These are phyloP conservation scores for Penicillium sp. DNA, from an alignment of 2,329 filamentous ascomycete species.

Conservation along the genomic window DNA sequence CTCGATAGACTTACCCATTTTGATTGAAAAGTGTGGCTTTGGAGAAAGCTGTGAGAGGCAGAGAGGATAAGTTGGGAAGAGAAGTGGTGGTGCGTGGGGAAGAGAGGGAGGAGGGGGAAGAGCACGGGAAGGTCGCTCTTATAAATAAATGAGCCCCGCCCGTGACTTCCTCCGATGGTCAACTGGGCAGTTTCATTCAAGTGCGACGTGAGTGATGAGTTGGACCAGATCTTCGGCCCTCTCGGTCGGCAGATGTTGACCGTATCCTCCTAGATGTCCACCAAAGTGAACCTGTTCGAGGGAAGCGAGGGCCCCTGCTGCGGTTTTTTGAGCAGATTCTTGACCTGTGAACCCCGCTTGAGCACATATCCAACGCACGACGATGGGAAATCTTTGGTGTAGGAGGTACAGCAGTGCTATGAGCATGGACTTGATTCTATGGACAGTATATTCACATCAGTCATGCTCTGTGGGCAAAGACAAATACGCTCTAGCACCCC, in stretches of 20 bases:
- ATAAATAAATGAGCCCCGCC: slow-evolving; percentile 9
- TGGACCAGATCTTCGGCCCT: no score
- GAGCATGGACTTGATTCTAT: neutral
- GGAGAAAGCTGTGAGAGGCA: neutral
- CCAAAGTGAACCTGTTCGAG: no score
- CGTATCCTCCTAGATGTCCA: no score
- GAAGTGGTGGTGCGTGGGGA: neutral
- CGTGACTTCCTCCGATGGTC: slow-evolving; percentile 14
- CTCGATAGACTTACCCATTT: slow-evolving; percentile 20
- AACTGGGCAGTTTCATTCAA: no score
- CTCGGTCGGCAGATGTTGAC: no score
- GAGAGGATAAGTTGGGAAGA: neutral
- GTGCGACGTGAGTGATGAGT: no score
- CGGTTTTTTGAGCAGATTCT: slow-evolving; percentile 20
- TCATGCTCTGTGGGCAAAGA: no score
- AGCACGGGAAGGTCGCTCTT: slow-evolving; percentile 5
- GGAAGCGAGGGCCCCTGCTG: neutral
- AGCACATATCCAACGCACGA: slow-evolving; percentile 18
- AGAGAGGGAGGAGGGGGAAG: neutral
- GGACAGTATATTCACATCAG: no score
- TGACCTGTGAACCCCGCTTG: slow-evolving; percentile 19
- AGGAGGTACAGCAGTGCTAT: neutral
- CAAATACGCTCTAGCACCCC: no score
- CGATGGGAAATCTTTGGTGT: neutral
- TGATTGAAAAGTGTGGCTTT: slow-evolving; percentile 8